phyloP scores from a whole-genome alignment of 2,329 filamentous ascomycete genomes.

The Ilyonectria sp. region DNA sequence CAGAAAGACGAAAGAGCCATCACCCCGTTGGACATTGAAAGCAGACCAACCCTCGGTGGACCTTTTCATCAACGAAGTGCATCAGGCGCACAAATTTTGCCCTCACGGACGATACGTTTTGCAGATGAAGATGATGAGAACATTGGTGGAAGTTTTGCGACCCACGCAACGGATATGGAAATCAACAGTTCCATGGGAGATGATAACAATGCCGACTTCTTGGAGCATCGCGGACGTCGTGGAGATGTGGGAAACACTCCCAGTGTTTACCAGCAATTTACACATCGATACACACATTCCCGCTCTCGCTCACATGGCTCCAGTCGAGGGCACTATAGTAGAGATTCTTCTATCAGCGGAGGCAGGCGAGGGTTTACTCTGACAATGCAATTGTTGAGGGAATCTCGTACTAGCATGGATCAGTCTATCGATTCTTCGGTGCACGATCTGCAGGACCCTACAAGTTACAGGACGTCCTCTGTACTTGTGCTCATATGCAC shows the following conservation, averaged over 20 bases:
- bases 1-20: constrained; percentile 72
- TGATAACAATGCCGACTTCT: background rate
- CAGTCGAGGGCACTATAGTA: constrained; percentile 34
- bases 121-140: constrained; percentile 36
- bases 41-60: too few species aligned
- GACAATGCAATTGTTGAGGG: constrained; percentile 18
- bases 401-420: background rate
- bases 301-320: constrained; percentile 47
- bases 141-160: constrained; percentile 9
- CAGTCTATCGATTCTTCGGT: constrained; percentile 3
- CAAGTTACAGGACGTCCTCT: constrained; percentile 55
- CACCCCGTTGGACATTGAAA: constrained; percentile 60
- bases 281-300: constrained; percentile 37
- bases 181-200: background rate
- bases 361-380: constrained; percentile 32
- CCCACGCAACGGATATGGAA: constrained; percentile 13
- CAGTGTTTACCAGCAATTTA: background rate
- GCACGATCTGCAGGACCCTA: background rate
- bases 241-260: background rate
- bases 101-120: constrained; percentile 51
- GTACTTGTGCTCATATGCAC: constrained; percentile 66
- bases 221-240: background rate
- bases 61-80: background rate
- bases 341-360: constrained; percentile 40
- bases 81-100: background rate